Percentiles rank a stretch among this genome's conserved stretches.
Evolutionary conservation across 345 rosid species (phyloP).

Genomic region (Cochlearia excelsa): DNA sequence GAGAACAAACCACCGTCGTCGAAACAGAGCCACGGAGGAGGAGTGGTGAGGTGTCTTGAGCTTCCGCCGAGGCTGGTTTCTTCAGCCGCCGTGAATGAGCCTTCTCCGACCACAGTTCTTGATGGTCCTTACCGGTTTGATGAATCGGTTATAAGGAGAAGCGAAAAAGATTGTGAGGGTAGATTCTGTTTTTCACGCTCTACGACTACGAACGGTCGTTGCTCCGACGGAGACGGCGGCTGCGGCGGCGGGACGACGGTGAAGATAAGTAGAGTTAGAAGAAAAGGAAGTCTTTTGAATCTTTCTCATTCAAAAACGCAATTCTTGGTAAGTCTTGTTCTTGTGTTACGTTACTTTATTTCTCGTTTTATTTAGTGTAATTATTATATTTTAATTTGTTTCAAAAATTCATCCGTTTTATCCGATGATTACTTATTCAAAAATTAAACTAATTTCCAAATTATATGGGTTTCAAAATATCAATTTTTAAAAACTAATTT

Average conservation of each 20-base stretch:
- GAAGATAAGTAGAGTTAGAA: constrained; percentile 51
- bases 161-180: constrained; percentile 27
- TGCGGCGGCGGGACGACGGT: constrained; percentile 33
- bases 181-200: constrained; percentile 26
- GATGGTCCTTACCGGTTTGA: constrained; percentile 56
- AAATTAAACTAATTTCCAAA: background rate
- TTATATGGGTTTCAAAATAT: background rate
- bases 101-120: constrained; percentile 58
- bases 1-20: constrained; percentile 20
- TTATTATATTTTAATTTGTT: background rate
- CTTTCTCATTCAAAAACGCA: constrained; percentile 44
- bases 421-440: background rate
- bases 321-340: constrained; percentile 41
- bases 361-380: background rate
- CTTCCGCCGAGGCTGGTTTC: constrained; percentile 66
- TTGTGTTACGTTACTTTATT: background rate
- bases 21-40: constrained; percentile 21
- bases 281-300: constrained; percentile 48
- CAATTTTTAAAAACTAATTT: background rate
- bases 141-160: constrained; percentile 33
- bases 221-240: constrained; percentile 6
- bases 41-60: constrained; percentile 47
- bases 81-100: background rate
- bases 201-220: constrained; percentile 15
- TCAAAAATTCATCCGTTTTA: background rate